These are phyloP conservation scores for Kalanchoe fedtschenkoi DNA, from an alignment of 164 flowering plant genomes.

Conservation along the genomic window DNA sequence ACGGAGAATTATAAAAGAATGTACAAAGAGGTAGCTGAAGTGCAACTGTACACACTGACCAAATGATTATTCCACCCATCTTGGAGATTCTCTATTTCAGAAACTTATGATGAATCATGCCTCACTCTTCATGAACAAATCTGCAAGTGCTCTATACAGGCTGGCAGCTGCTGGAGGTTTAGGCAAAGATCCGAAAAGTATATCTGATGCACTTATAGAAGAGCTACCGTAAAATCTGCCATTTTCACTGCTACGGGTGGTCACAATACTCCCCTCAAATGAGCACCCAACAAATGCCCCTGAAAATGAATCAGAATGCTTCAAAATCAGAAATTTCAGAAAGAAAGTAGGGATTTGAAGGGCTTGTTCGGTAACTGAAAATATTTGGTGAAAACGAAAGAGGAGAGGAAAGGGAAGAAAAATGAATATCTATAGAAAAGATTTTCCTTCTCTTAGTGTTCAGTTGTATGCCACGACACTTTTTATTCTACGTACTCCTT, in stretches of 20 bases:
- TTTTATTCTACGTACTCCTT: too few species aligned
- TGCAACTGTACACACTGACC: background rate
- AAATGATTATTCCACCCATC: background rate
- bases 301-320: constrained; percentile 10
- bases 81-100: background rate
- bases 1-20: too few species aligned
- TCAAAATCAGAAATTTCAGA: background rate
- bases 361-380: too few species aligned
- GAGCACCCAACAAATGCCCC: constrained; percentile 97
- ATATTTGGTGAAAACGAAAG: too few species aligned
- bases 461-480: too few species aligned
- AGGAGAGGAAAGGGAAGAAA: too few species aligned
- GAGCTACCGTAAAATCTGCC: constrained; percentile 78
- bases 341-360: background rate
- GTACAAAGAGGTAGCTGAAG: background rate
- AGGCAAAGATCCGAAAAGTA: constrained; percentile 84
- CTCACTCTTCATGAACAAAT: constrained; percentile 1
- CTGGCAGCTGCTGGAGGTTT: constrained; percentile 25
- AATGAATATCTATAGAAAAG: too few species aligned
- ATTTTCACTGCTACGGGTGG: constrained; percentile 63
- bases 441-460: too few species aligned
- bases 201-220: constrained; percentile 62
- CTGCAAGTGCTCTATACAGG: constrained; percentile 5
- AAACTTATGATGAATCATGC: background rate
- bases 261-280: constrained; percentile 74